Evolutionary conservation across 768 basidiomycete species (phyloP), one percentile per base, ranked within the genome.

Genomic region (Rhizopogon rudus): DNA sequence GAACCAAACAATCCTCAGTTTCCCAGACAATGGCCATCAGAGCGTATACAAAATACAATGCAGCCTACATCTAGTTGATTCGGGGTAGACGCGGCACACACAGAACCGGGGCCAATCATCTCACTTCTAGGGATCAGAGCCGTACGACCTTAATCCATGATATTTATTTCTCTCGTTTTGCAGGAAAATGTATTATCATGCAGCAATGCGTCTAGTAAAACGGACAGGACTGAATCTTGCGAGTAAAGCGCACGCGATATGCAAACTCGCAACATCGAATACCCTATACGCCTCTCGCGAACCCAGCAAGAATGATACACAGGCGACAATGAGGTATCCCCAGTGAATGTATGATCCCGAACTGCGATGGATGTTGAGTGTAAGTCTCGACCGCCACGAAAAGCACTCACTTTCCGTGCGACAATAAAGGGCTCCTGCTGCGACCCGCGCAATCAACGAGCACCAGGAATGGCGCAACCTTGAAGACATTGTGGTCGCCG

Each of bases 401-500:
- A 37, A 16, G 13, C 10, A 37, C 12, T 76, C 71, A 66, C 71
- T 71, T 62, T 73, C 67, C 56, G n/a, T 61, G 57, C 7, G 80
- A 76, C 2, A 80, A 59, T 33, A 68, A 66, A 12, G 55, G 48
- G 20, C 66, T 72, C 10, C 73, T 74, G 13, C 73, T 77, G 71
- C 81, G 79, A 10, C 78, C 82, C 14, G 81, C 75, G 57, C 77
- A 80, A 54, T 90, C 85, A 0, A 85, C 82, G 9, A 88, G 67
- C 33, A 85, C 62, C 12, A 90, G 69, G 65, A 83, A 85, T 6
- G 87, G 88, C 1, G 78, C 77, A 25, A 84, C 81, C 45, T 81
- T 81, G 43, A 86, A 61, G 57, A 87, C 79, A 64, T 81, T 80
- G 64, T 93, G 91, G 65, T 95, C 93, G 0, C 88, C 86, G 42